Evolutionary conservation across 192 early-diverging fungal genomes (phyloP).

Genomic region (Kickxella alabastrina): DNA sequence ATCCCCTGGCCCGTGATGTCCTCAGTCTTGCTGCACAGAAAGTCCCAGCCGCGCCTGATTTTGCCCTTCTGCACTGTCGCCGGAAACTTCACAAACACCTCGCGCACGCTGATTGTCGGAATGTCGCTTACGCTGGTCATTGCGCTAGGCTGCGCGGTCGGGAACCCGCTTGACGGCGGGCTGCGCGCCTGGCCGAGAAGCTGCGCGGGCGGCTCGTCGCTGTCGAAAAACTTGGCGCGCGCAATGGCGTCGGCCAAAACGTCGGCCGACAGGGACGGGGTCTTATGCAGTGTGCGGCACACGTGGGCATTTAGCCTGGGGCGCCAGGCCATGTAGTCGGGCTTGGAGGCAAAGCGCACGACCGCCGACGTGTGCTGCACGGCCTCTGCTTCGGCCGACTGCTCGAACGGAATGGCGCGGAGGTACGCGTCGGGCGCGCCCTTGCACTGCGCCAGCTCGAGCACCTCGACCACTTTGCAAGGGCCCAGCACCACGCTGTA

Average conservation of each 20-base stretch:
- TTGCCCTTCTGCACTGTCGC: slow-evolving; percentile 32
- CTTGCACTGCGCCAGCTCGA: slow-evolving; percentile 43
- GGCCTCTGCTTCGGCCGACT: background rate
- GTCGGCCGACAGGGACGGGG: slow-evolving; percentile 33
- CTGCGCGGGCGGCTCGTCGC: slow-evolving; percentile 8
- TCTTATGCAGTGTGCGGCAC: slow-evolving; percentile 25
- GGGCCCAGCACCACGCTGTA: slow-evolving; percentile 30
- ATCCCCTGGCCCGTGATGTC: slow-evolving; percentile 41
- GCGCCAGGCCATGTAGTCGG: slow-evolving; percentile 36
- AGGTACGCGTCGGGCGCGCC: slow-evolving; percentile 32
- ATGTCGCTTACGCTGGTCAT: slow-evolving; percentile 27
- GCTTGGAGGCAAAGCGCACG: slow-evolving; percentile 35
- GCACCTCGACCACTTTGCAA: slow-evolving; percentile 33
- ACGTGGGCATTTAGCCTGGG: slow-evolving; percentile 40
- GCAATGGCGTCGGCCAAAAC: slow-evolving; percentile 41
- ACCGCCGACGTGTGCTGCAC: slow-evolving; percentile 23
- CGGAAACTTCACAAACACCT: slow-evolving; percentile 46
- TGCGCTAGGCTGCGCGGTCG: slow-evolving; percentile 9
- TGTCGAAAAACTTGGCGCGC: slow-evolving; percentile 31
- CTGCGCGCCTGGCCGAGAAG: slow-evolving; percentile 25
- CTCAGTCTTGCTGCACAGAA: slow-evolving; percentile 51
- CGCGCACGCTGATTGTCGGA: slow-evolving; percentile 46
- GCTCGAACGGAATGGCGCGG: slow-evolving; percentile 15
- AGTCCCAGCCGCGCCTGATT: slow-evolving; percentile 47
- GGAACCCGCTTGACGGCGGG: slow-evolving; percentile 22